Percentiles rank a stretch among this genome's conserved stretches.
phyloP scores from a whole-genome alignment of 306 rosid species.

The Rosa rugosa region DNA sequence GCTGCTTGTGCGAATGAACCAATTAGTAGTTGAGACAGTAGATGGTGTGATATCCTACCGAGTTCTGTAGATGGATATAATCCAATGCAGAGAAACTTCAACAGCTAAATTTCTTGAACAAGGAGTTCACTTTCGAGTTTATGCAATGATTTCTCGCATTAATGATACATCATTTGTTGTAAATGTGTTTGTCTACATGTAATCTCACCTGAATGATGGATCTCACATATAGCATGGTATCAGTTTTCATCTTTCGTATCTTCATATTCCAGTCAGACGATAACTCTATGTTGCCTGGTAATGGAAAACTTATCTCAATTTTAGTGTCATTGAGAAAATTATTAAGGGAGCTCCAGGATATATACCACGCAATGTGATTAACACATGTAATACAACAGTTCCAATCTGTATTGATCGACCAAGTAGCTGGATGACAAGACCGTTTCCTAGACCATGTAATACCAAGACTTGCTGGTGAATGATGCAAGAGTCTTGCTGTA shows the following conservation, averaged over 20 bases:
- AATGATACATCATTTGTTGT: neutral
- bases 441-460: too few species aligned
- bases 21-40: constrained; percentile 40
- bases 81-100: neutral
- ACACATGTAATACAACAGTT: too few species aligned
- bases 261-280: neutral
- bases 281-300: too few species aligned
- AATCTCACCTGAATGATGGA: neutral
- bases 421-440: too few species aligned
- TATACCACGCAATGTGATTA: neutral
- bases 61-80: constrained; percentile 30
- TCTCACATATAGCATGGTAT: neutral
- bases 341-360: too few species aligned
- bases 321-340: neutral
- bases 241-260: neutral
- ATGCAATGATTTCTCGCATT: neutral
- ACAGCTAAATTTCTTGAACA: neutral
- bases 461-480: too few species aligned
- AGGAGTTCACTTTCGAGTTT: neutral
- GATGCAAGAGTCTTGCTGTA: too few species aligned
- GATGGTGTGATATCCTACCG: constrained; percentile 45
- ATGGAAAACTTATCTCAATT: too few species aligned
- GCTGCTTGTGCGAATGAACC: constrained; percentile 52
- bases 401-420: too few species aligned
- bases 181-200: neutral